Evolutionary conservation across 1,139 yeast genomes (phyloP), one percentile per base, ranked within the genome.

Genomic region (Protomyces arabidopsidicola): DNA sequence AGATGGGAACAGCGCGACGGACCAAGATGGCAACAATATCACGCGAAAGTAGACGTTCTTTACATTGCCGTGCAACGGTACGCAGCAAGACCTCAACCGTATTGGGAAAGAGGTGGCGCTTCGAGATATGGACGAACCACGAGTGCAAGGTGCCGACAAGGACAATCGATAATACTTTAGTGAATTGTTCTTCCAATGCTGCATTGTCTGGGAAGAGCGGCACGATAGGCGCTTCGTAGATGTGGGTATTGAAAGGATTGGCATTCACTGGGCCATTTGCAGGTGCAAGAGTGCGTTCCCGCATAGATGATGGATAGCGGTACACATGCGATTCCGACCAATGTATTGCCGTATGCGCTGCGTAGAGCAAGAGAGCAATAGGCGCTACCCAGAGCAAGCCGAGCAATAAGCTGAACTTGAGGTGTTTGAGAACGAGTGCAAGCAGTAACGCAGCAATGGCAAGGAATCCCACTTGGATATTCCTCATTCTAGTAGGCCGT

Each of bases 1-100:
- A 27, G 0, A 85, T 71, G 0, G 97, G 97, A 3, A 88, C 65
- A 0, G 88, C 60, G 55, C 79, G 80, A 18, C 84, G 75, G 0
- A 88, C 85, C 2, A 87, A 67, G 39, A 89, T 70, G 55, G 80
- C 80, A 0, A 90, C 80, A 60, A 83, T 75, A 70, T 89, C 90
- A 1, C 84, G 68, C 0, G 71, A 68, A 0, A 69, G 70, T 1
- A 86, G 68, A 50, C 86, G 75, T 1, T 66, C 66, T 24, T 79
- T 78, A 4, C 89, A 67, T 20, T 75, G 74, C 6, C 69, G 69
- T 1, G 84, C 71, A 0, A 83, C 81, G 1, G 70, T 67, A 9
- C 81, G 76, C 35, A 90, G 71, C 60, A 84, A 82, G 0, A 71
- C 62, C 52, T 79, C 81, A 3, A 90, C 77, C 45, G 81, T 81